Conservation (phyloP, 345 rosid genomes). For the Salix viminalis region DNA sequence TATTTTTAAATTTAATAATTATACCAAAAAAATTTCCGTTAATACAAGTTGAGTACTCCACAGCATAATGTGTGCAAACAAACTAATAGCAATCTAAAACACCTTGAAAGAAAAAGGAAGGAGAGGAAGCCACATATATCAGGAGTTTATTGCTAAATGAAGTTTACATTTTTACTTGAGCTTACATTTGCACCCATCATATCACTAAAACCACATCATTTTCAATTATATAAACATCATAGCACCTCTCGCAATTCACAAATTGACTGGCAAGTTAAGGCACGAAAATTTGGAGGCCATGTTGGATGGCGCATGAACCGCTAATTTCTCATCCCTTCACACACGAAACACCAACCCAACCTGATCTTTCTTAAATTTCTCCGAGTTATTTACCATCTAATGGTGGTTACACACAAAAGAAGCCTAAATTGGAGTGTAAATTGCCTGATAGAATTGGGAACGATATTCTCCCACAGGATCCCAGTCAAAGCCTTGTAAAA, state of each 20-base stretch:
- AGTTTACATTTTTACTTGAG: not conserved
- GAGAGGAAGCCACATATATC: not conserved
- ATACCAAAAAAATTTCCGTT: no score
- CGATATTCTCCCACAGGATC: not conserved
- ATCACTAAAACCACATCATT: not conserved
- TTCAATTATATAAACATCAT: not conserved
- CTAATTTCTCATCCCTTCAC: not conserved
- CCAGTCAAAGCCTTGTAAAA: not conserved
- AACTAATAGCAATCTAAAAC: not conserved
- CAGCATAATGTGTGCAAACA: no score
- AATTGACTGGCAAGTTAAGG: not conserved
- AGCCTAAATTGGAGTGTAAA: not conserved
- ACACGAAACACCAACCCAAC: not conserved
- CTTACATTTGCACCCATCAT: not conserved
- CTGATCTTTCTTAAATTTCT: not conserved
- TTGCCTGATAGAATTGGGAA: not conserved
- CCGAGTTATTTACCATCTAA: not conserved
- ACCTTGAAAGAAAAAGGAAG: not conserved
- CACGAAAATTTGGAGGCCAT: not conserved
- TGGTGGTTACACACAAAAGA: not conserved
- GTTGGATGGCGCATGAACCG: not conserved
- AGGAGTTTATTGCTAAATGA: not conserved
- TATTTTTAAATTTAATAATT: no score
- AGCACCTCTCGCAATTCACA: not conserved
- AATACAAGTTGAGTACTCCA: no score